Evolutionary conservation across 2,329 filamentous ascomycete genomes (phyloP), one percentile per base, ranked within the genome.

Genomic region (Knoxdaviesia proteae): DNA sequence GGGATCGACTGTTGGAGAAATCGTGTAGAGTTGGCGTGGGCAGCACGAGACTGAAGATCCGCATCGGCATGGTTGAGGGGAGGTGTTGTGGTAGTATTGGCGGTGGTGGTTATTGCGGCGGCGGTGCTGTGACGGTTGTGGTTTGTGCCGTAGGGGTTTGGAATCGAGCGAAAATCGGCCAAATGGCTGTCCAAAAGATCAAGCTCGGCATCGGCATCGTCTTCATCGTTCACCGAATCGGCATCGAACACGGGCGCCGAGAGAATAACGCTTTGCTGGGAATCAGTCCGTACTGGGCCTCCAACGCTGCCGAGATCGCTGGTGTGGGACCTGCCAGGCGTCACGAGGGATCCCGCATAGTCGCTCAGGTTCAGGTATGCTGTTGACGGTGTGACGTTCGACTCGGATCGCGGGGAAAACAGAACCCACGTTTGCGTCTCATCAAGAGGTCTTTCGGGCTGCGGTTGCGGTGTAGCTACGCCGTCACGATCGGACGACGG

Each of bases 361-460:
- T 82, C 76, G 38, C 77, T 83, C 42, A 77, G 69, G 47, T 80
- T 77, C 5, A 76, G 76, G 7, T 69, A 69, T 20, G 80, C 78
- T 4, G 68, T 71, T 39, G 61, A 20, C 20, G 20, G 20, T 20
- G 20, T 20, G 20, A 20, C 2, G 20, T 20, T 20, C 20, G 68
- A 65, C 45, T 77, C 70, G 48, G 77, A 76, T 6, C 69, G 68
- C 2, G 84, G 84, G 6, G 86, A 83, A 65, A 98, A 98, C 49
- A 98, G 74, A 43, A 96, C 80, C 90, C 90, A 98, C 71, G 93
- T 88, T 59, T 90, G 80, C 8, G 83, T 80, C 49, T 87, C 80
- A 47, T 82, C 75, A 49, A 51, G 29, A 54, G 52, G 40, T 60
- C 58, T 34, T 56, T 49, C 46, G 49, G 44, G 45, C 51, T 53